A percentile compares a stretch with the other conserved stretches of the same genome.
phyloP scores from a whole-genome alignment of 2,329 filamentous ascomycete genomes.

The Tolypocladium inflatum region DNA sequence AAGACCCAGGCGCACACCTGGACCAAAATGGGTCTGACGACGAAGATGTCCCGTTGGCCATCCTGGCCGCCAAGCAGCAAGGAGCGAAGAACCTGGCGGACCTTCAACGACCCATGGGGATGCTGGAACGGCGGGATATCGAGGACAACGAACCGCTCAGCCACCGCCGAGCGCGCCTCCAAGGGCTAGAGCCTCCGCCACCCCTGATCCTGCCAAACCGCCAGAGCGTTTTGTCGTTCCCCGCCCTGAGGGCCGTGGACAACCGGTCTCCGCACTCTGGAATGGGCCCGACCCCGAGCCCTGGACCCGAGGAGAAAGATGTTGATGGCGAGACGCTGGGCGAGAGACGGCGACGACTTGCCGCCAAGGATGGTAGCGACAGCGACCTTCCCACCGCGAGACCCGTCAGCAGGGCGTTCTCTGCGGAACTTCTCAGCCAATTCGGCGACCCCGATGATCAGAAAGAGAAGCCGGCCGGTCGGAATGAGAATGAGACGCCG shows the following conservation, averaged over 20 bases:
- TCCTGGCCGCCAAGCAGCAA: slow-evolving; percentile 58
- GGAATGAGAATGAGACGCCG: slow-evolving; percentile 33
- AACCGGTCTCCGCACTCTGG: not conserved
- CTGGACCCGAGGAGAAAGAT: slow-evolving; percentile 44
- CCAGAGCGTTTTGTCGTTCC: slow-evolving; percentile 34
- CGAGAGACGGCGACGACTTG: slow-evolving; percentile 55
- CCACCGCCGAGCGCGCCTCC: slow-evolving; percentile 63
- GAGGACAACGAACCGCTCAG: slow-evolving; percentile 91
- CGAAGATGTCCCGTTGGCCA: slow-evolving; percentile 78
- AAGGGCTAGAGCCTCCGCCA: slow-evolving; percentile 45
- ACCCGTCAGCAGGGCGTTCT: slow-evolving; percentile 57
- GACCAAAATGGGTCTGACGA: slow-evolving; percentile 47
- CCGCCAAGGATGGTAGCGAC: slow-evolving; percentile 38
- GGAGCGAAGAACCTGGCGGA: slow-evolving; percentile 41
- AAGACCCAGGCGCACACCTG: slow-evolving; percentile 49
- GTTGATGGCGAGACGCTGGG: slow-evolving; percentile 56
- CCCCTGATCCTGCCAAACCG: slow-evolving; percentile 27
- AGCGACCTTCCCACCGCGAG: slow-evolving; percentile 40
- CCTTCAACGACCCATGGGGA: slow-evolving; percentile 56
- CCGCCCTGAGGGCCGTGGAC: slow-evolving; percentile 9
- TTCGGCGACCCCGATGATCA: slow-evolving; percentile 43
- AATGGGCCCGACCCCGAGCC: slow-evolving; percentile 12
- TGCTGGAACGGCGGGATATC: slow-evolving; percentile 72
- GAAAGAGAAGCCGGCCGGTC: slow-evolving; percentile 18
- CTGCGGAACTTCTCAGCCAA: slow-evolving; percentile 57